Evolutionary conservation across 2,329 filamentous ascomycete species (phyloP).

Genomic region (Exserohilum rostratum): DNA sequence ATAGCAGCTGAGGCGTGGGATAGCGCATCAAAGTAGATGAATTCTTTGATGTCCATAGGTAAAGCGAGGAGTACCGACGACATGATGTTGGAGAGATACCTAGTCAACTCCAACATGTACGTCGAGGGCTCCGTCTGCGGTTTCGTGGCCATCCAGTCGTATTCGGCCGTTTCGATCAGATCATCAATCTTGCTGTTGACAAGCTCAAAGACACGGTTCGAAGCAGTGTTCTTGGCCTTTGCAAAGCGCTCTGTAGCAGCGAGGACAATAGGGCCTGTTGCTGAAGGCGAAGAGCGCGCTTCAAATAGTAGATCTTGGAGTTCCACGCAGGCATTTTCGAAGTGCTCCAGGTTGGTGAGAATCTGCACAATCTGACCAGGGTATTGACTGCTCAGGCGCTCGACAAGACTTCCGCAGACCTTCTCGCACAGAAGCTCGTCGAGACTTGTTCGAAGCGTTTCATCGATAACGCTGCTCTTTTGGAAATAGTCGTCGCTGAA

Average conservation of each 20-base stretch:
- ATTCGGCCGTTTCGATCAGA: conserved; percentile 94
- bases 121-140: conserved; percentile 77
- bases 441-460: conserved; percentile 84
- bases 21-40: conserved; percentile 96
- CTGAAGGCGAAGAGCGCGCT: conserved; percentile 80
- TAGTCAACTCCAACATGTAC: conserved; percentile 94
- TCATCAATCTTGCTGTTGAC: conserved; percentile 99
- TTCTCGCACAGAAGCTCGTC: conserved; percentile 93
- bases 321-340: conserved; percentile 90
- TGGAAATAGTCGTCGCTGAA: conserved; percentile 97
- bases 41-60: conserved; percentile 94
- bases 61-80: conserved; percentile 88
- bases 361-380: conserved; percentile 98
- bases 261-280: conserved; percentile 78
- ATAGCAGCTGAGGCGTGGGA: conserved; percentile 89
- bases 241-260: conserved; percentile 85
- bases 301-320: conserved; percentile 85
- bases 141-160: conserved; percentile 77
- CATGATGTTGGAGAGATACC: conserved; percentile 96
- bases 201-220: conserved; percentile 97
- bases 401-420: conserved; percentile 88
- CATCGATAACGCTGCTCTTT: conserved; percentile 86
- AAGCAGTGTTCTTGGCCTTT: conserved; percentile 90
- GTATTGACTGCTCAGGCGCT: conserved; percentile 88
- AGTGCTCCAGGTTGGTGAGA: conserved; percentile 95